A percentile compares a stretch with the other conserved stretches of the same genome.
phyloP scores from a whole-genome alignment of 805 yeast genomes.

The Debaryomyces maramus region DNA sequence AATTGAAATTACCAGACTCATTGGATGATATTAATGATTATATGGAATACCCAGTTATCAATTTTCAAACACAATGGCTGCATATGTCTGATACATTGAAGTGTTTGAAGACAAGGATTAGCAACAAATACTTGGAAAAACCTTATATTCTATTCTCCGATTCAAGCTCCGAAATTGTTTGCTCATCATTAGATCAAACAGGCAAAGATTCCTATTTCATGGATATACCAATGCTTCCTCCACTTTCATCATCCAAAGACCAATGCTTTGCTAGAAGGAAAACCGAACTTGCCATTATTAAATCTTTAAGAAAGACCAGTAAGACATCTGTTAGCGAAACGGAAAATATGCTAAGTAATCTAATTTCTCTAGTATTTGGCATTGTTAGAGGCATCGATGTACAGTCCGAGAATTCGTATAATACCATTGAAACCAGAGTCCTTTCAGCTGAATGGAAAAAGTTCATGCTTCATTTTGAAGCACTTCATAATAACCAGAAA shows the following conservation, averaged over 20 bases:
- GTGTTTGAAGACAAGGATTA: neutral
- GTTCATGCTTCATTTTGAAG: neutral
- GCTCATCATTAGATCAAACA: conserved; percentile 1
- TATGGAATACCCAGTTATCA: conserved; percentile 9
- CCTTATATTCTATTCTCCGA: neutral
- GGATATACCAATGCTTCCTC: conserved; percentile 29
- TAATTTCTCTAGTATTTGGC: conserved; percentile 13
- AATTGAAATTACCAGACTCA: conserved; percentile 1
- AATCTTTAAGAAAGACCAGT: conserved; percentile 12
- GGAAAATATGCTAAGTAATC: conserved; percentile 8
- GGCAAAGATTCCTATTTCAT: conserved; percentile 9
- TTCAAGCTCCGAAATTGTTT: conserved; percentile 1
- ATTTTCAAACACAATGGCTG: conserved; percentile 11
- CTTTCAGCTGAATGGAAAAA: neutral
- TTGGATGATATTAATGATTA: neutral
- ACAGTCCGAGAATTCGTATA: conserved; percentile 5
- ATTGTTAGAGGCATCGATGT: conserved; percentile 9
- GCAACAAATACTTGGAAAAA: neutral
- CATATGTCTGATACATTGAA: conserved; percentile 3
- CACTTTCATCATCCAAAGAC: conserved; percentile 35
- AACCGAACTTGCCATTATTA: conserved; percentile 31
- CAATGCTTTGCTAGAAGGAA: conserved; percentile 32
- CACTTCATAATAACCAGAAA: neutral
- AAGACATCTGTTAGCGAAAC: conserved; percentile 1
- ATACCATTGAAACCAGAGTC: neutral